phyloP scores from a whole-genome alignment of 2,329 filamentous ascomycete species.

The Claviceps sp. region DNA sequence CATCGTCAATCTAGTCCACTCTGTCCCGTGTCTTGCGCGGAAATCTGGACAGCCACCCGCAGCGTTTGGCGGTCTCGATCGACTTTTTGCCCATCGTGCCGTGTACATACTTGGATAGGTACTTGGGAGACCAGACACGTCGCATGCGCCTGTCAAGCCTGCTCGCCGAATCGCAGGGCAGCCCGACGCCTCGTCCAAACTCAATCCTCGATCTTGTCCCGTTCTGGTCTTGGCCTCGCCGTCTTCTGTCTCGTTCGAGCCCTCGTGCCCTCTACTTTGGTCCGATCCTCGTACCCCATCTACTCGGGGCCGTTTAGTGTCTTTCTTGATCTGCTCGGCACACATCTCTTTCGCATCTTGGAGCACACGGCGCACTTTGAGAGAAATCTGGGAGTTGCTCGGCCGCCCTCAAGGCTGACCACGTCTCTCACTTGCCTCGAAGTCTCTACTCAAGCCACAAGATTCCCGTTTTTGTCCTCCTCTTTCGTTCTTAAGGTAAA shows the following conservation, averaged over 20 bases:
- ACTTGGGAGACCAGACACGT: background rate
- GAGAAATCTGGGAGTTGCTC: no score
- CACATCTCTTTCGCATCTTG: no score
- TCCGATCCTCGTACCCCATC: constrained; percentile 1
- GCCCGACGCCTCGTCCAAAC: constrained; percentile 5
- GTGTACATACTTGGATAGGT: background rate
- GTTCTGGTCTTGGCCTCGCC: constrained; percentile 4
- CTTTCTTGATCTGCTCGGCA: background rate
- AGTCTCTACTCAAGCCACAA: constrained; percentile 1
- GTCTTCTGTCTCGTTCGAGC: constrained; percentile 2
- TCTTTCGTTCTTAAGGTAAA: no score
- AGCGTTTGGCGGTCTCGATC: background rate
- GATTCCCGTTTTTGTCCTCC: no score
- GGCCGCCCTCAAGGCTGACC: background rate
- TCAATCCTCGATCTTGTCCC: constrained; percentile 6
- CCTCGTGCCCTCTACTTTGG: background rate
- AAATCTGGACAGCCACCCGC: background rate
- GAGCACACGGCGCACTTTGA: no score
- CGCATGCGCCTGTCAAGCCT: constrained; percentile 1
- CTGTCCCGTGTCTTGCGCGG: background rate
- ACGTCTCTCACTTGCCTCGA: background rate
- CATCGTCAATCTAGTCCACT: background rate
- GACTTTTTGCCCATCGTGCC: background rate
- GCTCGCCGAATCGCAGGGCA: constrained; percentile 3
- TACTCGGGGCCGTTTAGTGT: background rate